Percentiles rank a stretch among this genome's conserved stretches.
Evolutionary conservation across 495 filamentous ascomycete species (phyloP).

Genomic region (Penicillium coffeae): DNA sequence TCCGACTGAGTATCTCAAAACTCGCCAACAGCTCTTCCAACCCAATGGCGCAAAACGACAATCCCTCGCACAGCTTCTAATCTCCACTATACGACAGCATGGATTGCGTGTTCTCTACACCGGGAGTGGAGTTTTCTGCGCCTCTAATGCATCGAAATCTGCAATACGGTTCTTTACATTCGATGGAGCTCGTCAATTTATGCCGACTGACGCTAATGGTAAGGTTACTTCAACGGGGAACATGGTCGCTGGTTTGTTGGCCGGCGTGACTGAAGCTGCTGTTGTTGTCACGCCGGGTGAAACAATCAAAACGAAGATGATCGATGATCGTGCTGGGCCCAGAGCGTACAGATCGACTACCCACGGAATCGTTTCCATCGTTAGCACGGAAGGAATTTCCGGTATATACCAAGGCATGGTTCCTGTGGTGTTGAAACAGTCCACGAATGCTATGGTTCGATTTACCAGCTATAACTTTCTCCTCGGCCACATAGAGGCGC

Average conservation of each 20-base stretch:
- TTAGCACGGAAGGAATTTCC: conserved; percentile 13
- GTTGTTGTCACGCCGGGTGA: conserved; percentile 27
- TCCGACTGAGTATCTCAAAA: conserved; percentile 20
- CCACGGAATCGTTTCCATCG: conserved; percentile 14
- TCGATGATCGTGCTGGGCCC: conserved; percentile 23
- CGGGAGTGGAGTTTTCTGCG: conserved; percentile 17
- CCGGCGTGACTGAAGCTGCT: conserved; percentile 23
- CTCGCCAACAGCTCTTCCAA: conserved; percentile 15
- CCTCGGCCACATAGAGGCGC: conserved; percentile 10
- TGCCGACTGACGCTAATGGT: conserved; percentile 8
- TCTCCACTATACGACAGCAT: conserved; percentile 11
- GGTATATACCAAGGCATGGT: conserved; percentile 25
- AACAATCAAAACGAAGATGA: conserved; percentile 29
- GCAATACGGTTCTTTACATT: conserved; percentile 20
- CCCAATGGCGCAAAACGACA: neutral
- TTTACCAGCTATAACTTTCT: conserved; percentile 28
- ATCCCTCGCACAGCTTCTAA: conserved; percentile 3
- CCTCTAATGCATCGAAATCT: conserved; percentile 21
- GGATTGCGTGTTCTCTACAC: conserved; percentile 17
- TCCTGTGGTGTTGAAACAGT: conserved; percentile 28
- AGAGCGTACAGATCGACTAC: conserved; percentile 13
- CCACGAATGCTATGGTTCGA: conserved; percentile 28
- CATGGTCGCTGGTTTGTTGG: conserved; percentile 22
- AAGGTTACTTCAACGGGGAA: conserved; percentile 12
- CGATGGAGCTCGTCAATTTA: conserved; percentile 11